Conservation (phyloP, 1,284 basidiomycete species). For the Microbotryum scabiosae region DNA sequence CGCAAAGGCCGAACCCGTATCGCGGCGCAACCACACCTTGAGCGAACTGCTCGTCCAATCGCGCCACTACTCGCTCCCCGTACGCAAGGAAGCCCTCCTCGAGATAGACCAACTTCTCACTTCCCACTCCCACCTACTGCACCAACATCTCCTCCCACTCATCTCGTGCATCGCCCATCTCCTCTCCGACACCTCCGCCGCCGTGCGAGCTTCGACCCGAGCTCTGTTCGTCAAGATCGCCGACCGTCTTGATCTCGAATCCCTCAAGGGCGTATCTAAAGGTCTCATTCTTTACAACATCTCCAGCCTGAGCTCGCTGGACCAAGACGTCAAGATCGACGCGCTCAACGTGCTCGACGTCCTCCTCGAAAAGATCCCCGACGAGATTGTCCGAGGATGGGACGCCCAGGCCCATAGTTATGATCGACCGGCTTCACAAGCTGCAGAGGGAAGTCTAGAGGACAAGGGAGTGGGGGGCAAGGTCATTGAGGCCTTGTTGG, state of each 20-base stretch:
- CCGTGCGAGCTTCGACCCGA: not conserved
- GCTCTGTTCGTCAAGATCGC: slow-evolving; percentile 1
- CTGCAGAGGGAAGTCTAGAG: slow-evolving; percentile 2
- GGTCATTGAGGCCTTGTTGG: slow-evolving; percentile 15
- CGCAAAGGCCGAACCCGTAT: slow-evolving; percentile 49
- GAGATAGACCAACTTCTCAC: slow-evolving; percentile 20
- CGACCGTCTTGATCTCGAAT: slow-evolving; percentile 16
- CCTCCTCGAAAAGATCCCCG: slow-evolving; percentile 63
- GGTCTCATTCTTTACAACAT: slow-evolving; percentile 69
- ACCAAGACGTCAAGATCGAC: slow-evolving; percentile 85
- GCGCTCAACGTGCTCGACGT: slow-evolving; percentile 74
- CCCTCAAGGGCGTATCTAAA: slow-evolving; percentile 18
- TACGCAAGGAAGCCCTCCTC: slow-evolving; percentile 51
- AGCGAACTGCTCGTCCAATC: slow-evolving; percentile 68
- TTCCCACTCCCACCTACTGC: slow-evolving; percentile 15
- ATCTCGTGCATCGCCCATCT: slow-evolving; percentile 16
- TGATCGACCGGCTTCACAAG: slow-evolving; percentile 35
- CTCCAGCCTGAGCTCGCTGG: slow-evolving; percentile 89
- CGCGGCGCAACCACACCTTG: slow-evolving; percentile 65
- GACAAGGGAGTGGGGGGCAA: slow-evolving; percentile 10
- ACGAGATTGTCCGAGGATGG: slow-evolving; percentile 62
- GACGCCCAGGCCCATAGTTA: slow-evolving; percentile 5
- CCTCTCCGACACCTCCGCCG: slow-evolving; percentile 11
- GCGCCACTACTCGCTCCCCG: slow-evolving; percentile 71
- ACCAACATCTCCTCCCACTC: slow-evolving; percentile 17